Base-by-base conservation (phyloP, 1,139 yeast genomes). In the Diutina ranongensis region DNA sequence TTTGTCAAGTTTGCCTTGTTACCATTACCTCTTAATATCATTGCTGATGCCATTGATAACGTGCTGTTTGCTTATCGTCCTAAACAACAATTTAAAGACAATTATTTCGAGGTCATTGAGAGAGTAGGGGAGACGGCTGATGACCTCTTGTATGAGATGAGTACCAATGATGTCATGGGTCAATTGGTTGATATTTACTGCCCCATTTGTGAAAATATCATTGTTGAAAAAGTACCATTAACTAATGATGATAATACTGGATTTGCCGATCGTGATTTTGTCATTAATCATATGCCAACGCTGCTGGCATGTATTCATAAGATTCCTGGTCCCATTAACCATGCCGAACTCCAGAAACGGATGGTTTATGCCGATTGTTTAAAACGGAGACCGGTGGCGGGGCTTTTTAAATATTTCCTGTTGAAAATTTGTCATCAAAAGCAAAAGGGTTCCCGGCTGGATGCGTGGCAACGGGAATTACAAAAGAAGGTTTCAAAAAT, bases 1-100 rank as follows among this genome's bases (percentile, higher is more conserved):
- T 54, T 59, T 44, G 40, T 49, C 15, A 46, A 51, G 46, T 55
- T 66, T 48, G 57, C 59, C 41, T 47, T 49, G 13, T 53, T 50
- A 44, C 62, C 64, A 0, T 55, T 64, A 45, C 71, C 70, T 2
- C 55, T 65, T 48, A 46, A 52, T 9, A 46, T 48, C 22, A 46
- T 63, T 3, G 48, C 52, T 32, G 47, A 54, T 7, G 54, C 56
- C 15, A 61, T 65, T 32, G 57, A 57, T 22, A 49, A 55, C 40
- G 46, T 48, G 4, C 52, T 57, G 3, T 61, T 55, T 45, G 51
- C 44, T 9, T 65, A 57, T 49, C 38, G 45, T 1, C 62, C 18
- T 48, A n/a, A 21, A 2, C 42, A 25, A 7, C 42, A 38, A 12
- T 15, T 8, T 4, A 3, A 27, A 9, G 42, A 38, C 16, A 38